Percentiles rank a stretch among this genome's conserved stretches.
phyloP scores from a whole-genome alignment of 352 stramenopile species.

The Phytophthora quininea region DNA sequence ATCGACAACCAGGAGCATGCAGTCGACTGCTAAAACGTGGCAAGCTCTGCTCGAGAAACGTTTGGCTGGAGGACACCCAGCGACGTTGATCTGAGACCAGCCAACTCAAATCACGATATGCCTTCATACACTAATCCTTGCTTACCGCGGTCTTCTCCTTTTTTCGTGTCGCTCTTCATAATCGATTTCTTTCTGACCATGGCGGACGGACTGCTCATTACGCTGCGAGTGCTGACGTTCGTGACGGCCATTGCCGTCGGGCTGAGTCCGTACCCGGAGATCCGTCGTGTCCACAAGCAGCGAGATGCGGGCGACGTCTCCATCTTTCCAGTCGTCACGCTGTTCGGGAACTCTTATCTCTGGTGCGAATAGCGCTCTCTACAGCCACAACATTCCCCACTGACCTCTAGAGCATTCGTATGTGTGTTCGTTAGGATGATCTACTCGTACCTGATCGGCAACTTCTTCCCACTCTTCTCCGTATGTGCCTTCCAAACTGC shows the following conservation, averaged over 20 bases:
- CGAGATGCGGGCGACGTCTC: slow-evolving; percentile 16
- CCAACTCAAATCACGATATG: too few species aligned
- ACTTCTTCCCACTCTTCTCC: slow-evolving; percentile 35
- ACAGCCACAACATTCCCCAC: too few species aligned
- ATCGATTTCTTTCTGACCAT: not conserved
- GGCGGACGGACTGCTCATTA: slow-evolving; percentile 12
- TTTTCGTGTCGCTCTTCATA: slow-evolving; percentile 6
- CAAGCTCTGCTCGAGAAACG: too few species aligned
- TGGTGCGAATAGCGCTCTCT: slow-evolving; percentile 4
- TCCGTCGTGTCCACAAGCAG: slow-evolving; percentile 28
- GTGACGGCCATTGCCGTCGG: slow-evolving; percentile 26
- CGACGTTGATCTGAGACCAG: too few species aligned
- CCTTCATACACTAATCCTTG: too few species aligned
- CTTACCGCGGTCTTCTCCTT: not conserved
- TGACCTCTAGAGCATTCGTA: not conserved
- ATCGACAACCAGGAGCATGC: too few species aligned
- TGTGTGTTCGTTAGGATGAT: slow-evolving; percentile 25
- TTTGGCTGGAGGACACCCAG: too few species aligned
- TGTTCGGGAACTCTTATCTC: slow-evolving; percentile 32
- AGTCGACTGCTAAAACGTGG: too few species aligned
- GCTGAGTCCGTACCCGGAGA: slow-evolving; percentile 26
- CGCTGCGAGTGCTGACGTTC: slow-evolving; percentile 28
- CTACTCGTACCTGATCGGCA: slow-evolving; percentile 30
- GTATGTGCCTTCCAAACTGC: slow-evolving; percentile 22
- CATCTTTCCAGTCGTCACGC: slow-evolving; percentile 32